These are phyloP conservation scores for Barbarea vulgaris DNA, from an alignment of 345 rosid genomes.

Conservation along the genomic window DNA sequence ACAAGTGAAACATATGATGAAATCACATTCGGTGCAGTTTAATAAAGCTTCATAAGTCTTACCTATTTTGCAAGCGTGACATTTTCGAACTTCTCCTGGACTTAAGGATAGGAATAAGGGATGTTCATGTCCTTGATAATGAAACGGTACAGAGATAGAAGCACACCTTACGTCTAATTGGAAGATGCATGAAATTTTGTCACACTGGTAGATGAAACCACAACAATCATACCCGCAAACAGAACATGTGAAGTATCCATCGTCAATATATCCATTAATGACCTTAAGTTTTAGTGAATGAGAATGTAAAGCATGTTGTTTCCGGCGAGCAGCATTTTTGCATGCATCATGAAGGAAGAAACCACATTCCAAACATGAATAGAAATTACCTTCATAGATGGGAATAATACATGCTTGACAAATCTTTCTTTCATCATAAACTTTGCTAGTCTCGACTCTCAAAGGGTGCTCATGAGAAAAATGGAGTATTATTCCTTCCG, in stretches of 20 bases:
- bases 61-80: not conserved
- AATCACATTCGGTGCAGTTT: not conserved
- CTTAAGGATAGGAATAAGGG: not conserved
- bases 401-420: not conserved
- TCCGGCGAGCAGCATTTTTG: not conserved
- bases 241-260: not conserved
- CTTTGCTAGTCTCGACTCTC: not conserved
- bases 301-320: not conserved
- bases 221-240: not conserved
- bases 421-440: not conserved
- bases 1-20: not conserved
- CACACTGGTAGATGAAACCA: not conserved
- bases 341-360: not conserved
- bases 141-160: not conserved
- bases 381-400: not conserved
- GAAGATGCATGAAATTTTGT: accelerated
- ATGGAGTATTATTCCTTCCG: not conserved
- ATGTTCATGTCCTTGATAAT: not conserved
- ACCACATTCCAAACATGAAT: not conserved
- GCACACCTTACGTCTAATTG: not conserved
- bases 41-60: accelerated
- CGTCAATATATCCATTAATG: not conserved
- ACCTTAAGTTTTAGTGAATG: not conserved
- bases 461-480: not conserved
- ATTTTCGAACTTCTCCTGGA: not conserved